Base-by-base conservation (phyloP, 2,329 filamentous ascomycete species). In the Fusarium domesticum region DNA sequence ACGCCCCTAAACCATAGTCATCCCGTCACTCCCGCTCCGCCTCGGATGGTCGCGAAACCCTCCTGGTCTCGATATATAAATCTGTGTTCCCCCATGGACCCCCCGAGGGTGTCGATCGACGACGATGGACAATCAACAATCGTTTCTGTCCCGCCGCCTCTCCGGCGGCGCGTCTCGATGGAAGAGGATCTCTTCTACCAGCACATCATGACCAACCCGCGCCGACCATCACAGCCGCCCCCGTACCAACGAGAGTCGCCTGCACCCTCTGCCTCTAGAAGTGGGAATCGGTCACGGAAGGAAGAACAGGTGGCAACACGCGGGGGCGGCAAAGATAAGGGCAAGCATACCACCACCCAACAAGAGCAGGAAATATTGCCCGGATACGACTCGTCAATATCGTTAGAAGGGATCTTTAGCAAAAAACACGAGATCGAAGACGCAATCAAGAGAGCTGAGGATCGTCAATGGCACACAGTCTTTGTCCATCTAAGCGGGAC, bases 401-500 rank as follows among this genome's bases (percentile, higher is more conserved):
- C 71, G 42, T 64, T 80, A 37, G 75, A 81, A 59, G 77, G 73
- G 18, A 69, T 83, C 6, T 83, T 84, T 57, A 68, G 73, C 53
- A 76, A 76, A 60, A 86, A 85, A 67, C 77, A 81, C 68, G 84
- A 88, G 64, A 75, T 87, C 43, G 75, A 81, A 48, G 76, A 82
- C 45, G 79, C 82, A 6, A 83, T 80, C 52, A 80, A 83, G 59
- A 70, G 79, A 35, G 77, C 83, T 34, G 70, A 77, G 49, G 75
- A 83, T 56, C 75, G 83, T 34, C 78, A 80, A 53, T 88, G 84
- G 84, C 72, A 74, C 52, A 73, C 78, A 43, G 75, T 80, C 17
- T 84, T 81, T 48, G 80, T 82, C 15, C 72, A 80, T 6, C 71
- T 90, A 19, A 77, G 80, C 56, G 86, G 86, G 8, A 89, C 86